These are phyloP conservation scores for Ottelia alismoides DNA, from an alignment of 106 monocot genomes.

Conservation along the genomic window DNA sequence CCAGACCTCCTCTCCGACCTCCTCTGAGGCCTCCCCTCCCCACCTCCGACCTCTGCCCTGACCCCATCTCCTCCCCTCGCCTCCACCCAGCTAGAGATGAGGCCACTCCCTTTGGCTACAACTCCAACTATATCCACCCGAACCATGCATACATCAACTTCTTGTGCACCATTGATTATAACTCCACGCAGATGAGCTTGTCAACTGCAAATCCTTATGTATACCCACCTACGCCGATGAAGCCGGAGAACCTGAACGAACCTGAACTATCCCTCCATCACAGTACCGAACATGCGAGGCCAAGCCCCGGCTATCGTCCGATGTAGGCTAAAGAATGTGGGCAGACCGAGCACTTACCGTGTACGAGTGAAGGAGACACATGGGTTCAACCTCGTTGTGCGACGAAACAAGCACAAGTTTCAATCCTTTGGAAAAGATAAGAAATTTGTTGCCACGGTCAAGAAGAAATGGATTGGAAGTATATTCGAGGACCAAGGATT, in stretches of 20 bases:
- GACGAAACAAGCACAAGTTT: neutral
- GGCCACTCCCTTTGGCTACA: neutral
- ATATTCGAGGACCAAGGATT: neutral
- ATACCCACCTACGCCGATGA: neutral
- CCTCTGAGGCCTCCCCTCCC: too few relatives aligned
- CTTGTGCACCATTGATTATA: neutral
- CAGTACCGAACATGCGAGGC: neutral
- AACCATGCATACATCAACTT: conserved; percentile 10
- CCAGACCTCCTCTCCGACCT: too few relatives aligned
- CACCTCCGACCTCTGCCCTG: too few relatives aligned
- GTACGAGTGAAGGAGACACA: neutral
- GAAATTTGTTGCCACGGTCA: neutral
- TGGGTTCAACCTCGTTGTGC: neutral
- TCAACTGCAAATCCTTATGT: neutral
- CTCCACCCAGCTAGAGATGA: too few relatives aligned
- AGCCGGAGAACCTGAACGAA: neutral
- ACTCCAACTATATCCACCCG: neutral
- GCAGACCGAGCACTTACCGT: neutral
- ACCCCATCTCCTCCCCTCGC: too few relatives aligned
- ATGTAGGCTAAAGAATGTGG: conserved; percentile 12
- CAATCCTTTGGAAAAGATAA: neutral
- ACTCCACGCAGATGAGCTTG: neutral
- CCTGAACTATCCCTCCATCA: conserved; percentile 15
- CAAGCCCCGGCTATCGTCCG: neutral
- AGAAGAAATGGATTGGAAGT: neutral